Base-by-base conservation (phyloP, 805 yeast genomes). In the Candida pseudoglaebosa region DNA sequence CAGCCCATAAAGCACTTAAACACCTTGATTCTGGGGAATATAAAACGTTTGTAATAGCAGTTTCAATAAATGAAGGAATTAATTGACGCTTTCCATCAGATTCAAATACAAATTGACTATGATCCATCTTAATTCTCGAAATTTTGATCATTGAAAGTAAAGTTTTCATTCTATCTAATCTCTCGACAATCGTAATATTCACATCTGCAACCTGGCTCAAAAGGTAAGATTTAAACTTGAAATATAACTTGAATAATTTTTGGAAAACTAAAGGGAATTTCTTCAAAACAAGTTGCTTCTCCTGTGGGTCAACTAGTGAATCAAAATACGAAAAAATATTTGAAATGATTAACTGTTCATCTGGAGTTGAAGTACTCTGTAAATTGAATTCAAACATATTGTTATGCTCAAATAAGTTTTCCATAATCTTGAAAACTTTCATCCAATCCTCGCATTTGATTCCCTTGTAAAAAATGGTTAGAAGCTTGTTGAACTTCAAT, bases 61-160 rank as follows among this genome's bases (percentile, higher is more conserved):
- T 71, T 57, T 91, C 98, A 39, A 91, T 70, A 55, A 89, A 82
- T 1, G 95, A 84, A 3, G 97, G 96, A 14, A 90, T 54, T 10
- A 18, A 15, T 15, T 52, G 48, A 4, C 51, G 57, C 10, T 46
- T 50, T 13, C 51, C 54, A 5, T 5, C 21, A 3, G 71, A 67
- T 29, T 71, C 73, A 38, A 62, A 63, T 1, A 63, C 63, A 42
- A 69, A 65, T 37, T 57, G 69, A 30, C 55, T 59, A n/a, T 59
- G 68, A 33, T 53, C 49, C 90, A 88, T 89, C 54, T 86, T 79
- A 48, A 82, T 59, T 40, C 85, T 73, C 28, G 79, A 64, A 24
- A 84, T 73, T 28, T 84, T 82, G 22, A 84, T 59, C 65, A 83
- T 75, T 38, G 77, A 75, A 42, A 90, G 63, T 18, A 87, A 54